Conservation (phyloP, 2,329 filamentous ascomycete species). For the Stenocarpella maydis region DNA sequence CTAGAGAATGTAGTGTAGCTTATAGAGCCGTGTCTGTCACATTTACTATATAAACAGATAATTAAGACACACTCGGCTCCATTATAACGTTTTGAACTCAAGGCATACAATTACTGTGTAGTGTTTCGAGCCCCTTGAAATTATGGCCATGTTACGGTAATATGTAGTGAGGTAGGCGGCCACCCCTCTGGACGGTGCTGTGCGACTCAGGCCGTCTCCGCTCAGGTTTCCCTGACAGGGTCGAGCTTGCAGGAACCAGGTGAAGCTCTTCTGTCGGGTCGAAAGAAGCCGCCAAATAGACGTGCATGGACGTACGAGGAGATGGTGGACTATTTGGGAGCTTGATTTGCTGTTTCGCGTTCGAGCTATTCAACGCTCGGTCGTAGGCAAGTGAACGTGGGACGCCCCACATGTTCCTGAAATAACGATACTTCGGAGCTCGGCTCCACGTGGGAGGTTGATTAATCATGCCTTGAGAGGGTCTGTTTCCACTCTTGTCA, state of each 20-base stretch:
- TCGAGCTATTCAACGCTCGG: not conserved
- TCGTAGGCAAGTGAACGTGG: conserved; percentile 1
- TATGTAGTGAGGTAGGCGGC: too few species aligned
- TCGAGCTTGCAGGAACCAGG: not conserved
- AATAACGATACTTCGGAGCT: not conserved
- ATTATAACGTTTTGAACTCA: too few species aligned
- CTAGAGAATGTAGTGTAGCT: too few species aligned
- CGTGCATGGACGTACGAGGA: not conserved
- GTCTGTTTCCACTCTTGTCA: conserved; percentile 9
- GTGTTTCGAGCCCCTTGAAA: too few species aligned
- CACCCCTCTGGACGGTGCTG: conserved; percentile 2
- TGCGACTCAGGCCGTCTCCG: conserved; percentile 16
- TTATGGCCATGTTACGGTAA: too few species aligned
- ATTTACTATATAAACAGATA: too few species aligned
- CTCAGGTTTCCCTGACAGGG: not conserved
- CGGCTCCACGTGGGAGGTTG: not conserved
- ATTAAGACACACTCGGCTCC: too few species aligned
- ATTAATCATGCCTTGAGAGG: not conserved
- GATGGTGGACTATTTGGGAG: not conserved
- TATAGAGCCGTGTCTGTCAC: too few species aligned
- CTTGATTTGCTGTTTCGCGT: not conserved
- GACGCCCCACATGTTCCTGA: conserved; percentile 1
- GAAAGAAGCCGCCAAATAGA: not conserved
- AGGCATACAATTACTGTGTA: too few species aligned
- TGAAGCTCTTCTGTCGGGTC: not conserved